These are phyloP conservation scores for Boletus tylopilopsis DNA, from an alignment of 768 basidiomycete species.

Conservation along the genomic window DNA sequence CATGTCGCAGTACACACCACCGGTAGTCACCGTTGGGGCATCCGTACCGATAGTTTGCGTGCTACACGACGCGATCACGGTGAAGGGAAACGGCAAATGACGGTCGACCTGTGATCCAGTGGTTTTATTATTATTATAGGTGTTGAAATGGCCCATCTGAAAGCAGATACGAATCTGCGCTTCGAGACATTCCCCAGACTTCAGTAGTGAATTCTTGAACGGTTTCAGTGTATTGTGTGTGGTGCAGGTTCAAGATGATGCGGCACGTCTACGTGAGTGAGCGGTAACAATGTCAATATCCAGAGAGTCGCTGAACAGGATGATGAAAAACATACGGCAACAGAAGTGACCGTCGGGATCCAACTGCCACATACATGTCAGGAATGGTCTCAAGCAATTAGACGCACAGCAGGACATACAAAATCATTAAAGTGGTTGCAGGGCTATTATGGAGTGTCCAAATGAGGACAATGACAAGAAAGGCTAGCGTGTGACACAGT, in stretches of 20 bases:
- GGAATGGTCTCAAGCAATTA: background rate
- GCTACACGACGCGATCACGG: too few species aligned
- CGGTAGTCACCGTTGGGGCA: too few species aligned
- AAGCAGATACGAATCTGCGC: conserved; percentile 14
- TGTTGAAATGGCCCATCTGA: background rate
- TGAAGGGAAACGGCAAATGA: too few species aligned
- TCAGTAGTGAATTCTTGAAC: conserved; percentile 15
- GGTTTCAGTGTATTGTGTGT: accelerated
- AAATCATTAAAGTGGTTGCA: conserved; percentile 7
- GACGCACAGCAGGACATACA: conserved; percentile 2
- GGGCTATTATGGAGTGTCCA: conserved; percentile 1
- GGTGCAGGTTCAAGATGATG: conserved; percentile 20
- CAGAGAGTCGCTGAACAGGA: background rate
- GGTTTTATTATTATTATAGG: background rate
- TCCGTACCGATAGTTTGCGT: too few species aligned
- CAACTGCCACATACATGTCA: conserved; percentile 11
- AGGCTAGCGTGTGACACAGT: conserved; percentile 9
- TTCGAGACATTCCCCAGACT: conserved; percentile 10
- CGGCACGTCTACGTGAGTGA: conserved; percentile 8
- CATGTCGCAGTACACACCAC: too few species aligned
- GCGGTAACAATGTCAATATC: background rate
- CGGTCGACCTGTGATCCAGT: too few species aligned
- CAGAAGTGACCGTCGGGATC: conserved; percentile 14
- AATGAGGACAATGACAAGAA: conserved; percentile 7
- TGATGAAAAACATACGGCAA: conserved; percentile 13